Evolutionary conservation across 2,329 filamentous ascomycete genomes (phyloP).

Genomic region (Alternaria sp.): DNA sequence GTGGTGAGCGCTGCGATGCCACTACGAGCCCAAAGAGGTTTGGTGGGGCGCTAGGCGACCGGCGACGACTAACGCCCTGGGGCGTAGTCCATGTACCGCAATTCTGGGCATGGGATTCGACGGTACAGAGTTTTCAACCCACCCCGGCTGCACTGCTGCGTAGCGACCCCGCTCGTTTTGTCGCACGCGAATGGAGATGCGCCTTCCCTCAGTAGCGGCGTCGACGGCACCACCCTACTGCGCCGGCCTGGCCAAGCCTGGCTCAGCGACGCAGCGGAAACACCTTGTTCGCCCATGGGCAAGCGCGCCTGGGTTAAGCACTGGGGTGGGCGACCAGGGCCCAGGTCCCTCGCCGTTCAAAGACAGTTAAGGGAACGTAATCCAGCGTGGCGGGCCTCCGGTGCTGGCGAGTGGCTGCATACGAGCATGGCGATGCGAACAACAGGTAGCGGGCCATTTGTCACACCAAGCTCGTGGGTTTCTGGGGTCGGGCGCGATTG

Average conservation of each 20-base stretch:
- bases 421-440: neutral
- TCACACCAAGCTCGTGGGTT: conserved; percentile 6
- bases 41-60: conserved; percentile 21
- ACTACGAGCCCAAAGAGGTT: conserved; percentile 18
- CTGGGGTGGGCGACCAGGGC: conserved; percentile 15
- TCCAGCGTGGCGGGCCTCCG: conserved; percentile 16
- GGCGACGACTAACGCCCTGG: conserved; percentile 23
- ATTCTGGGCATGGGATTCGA: conserved; percentile 32
- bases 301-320: conserved; percentile 18
- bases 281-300: conserved; percentile 8
- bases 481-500: conserved; percentile 11
- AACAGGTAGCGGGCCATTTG: neutral
- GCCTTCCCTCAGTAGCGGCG: neutral
- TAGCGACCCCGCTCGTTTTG: conserved; percentile 32
- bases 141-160: conserved; percentile 17
- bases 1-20: conserved; percentile 31
- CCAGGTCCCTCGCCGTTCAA: conserved; percentile 13
- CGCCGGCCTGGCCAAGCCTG: conserved; percentile 18
- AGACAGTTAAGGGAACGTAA: conserved; percentile 21
- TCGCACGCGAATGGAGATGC: conserved; percentile 22
- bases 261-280: conserved; percentile 16
- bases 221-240: conserved; percentile 13
- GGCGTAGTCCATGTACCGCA: conserved; percentile 20
- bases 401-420: conserved; percentile 4
- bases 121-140: conserved; percentile 40